Evolutionary conservation across 2,329 filamentous ascomycete genomes (phyloP), one percentile per base, ranked within the genome.

Genomic region (Alternaria sp.): DNA sequence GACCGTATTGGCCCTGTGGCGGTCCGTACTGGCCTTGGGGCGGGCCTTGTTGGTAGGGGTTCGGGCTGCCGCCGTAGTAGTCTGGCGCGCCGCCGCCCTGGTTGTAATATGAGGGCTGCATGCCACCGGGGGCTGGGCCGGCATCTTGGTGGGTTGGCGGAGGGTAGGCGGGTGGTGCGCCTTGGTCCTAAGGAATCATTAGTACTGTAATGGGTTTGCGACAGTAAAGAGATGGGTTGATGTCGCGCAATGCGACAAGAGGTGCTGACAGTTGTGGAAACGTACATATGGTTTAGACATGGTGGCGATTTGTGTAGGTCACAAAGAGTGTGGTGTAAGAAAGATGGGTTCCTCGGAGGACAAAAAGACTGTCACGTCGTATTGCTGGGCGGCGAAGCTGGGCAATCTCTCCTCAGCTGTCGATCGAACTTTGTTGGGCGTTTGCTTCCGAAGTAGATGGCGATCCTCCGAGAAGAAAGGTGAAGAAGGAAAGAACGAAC

Each of bases 161-260:
- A 12, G 75, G 76, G 64, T 78, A 79, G 34, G 71, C 59, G 7
- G 77, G 76, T 12, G 76, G 76, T 54, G 76, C 74, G 64, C 74
- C 73, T 30, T 57, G 28, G 22, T 74, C 68, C 70, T 72, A 18
- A 36, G 48, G 22, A 25, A 20, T n/a, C 32, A 55, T 67, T 56
- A 69, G 57, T 27, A 53, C 7, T 41, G 18, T 30, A 8, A 20
- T 54, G 41, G 28, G 9, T 18, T 48, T 22, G 34, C 43, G 30
- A 36, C 27, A 46, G 54, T 28, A 38, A 10, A n/a, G 52, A 36
- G 36, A 32, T 46, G 32, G 41, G 34, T 22, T 28, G 1, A 16
- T 16, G 32, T 16, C 16, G 41, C 34, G 41, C 34, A 41, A 41
- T 30, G 51, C 28, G 28, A 18, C 51, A 32, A 16, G 32, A 27